Percentiles rank a stretch among this genome's conserved stretches.
These are phyloP conservation scores for Rugiboletus extremiorientalis DNA, from an alignment of 1,284 basidiomycete species.

Conservation along the genomic window DNA sequence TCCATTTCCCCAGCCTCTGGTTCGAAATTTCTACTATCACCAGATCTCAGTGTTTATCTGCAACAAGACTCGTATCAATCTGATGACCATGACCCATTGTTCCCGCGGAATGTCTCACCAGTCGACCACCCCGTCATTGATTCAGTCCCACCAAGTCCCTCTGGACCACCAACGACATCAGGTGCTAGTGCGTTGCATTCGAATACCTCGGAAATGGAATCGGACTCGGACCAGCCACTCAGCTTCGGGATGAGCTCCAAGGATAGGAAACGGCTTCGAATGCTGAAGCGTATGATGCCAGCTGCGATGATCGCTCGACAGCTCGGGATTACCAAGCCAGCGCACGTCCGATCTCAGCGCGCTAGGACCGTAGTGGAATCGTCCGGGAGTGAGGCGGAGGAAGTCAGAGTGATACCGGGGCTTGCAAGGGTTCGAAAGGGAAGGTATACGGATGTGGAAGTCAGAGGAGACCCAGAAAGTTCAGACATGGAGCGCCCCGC, in stretches of 20 bases:
- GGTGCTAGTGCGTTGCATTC: slow-evolving; percentile 18
- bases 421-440: slow-evolving; percentile 41
- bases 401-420: slow-evolving; percentile 42
- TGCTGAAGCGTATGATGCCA: slow-evolving; percentile 46
- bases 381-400: slow-evolving; percentile 35
- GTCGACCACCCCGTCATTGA: background rate
- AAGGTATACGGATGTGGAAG: slow-evolving; percentile 29
- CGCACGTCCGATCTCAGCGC: slow-evolving; percentile 9
- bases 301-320: slow-evolving; percentile 40
- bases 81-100: slow-evolving; percentile 4
- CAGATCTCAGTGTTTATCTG: slow-evolving; percentile 10
- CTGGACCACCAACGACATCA: slow-evolving; percentile 20
- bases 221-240: slow-evolving; percentile 14
- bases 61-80: slow-evolving; percentile 16
- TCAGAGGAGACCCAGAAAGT: slow-evolving; percentile 53
- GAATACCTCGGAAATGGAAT: slow-evolving; percentile 17
- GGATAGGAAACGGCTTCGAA: slow-evolving; percentile 36
- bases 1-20: slow-evolving; percentile 9
- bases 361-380: slow-evolving; percentile 12
- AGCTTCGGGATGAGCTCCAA: slow-evolving; percentile 22
- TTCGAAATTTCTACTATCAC: slow-evolving; percentile 6
- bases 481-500: slow-evolving; percentile 36
- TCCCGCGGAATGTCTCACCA: slow-evolving; percentile 6
- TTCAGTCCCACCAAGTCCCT: slow-evolving; percentile 19
- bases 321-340: slow-evolving; percentile 17